These are phyloP conservation scores for Mucor sp. DNA, from an alignment of 371 early-diverging fungal genomes.

Conservation along the genomic window DNA sequence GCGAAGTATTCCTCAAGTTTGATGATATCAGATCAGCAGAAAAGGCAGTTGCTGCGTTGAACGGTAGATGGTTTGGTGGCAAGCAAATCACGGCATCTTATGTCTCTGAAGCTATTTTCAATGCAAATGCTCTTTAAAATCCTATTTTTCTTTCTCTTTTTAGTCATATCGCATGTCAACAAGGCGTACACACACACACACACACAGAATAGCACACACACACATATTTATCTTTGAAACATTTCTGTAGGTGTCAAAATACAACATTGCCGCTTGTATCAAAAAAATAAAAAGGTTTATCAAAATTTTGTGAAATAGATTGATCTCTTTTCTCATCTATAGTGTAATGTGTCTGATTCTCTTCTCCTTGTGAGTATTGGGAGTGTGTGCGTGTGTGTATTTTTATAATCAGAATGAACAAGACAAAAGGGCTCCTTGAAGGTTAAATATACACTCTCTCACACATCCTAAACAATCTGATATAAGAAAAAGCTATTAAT, in stretches of 20 bases:
- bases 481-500: background rate
- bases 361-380: background rate
- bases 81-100: slow-evolving; percentile 69
- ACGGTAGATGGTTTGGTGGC: slow-evolving; percentile 85
- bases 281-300: background rate
- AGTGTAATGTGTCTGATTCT: background rate
- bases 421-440: background rate
- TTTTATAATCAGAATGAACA: background rate
- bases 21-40: slow-evolving; percentile 65
- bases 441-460: background rate
- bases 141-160: background rate
- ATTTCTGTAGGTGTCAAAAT: background rate
- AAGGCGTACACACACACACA: background rate
- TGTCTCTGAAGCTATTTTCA: slow-evolving; percentile 72
- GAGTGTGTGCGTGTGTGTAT: background rate
- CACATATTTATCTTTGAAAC: background rate
- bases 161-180: background rate
- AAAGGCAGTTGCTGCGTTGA: slow-evolving; percentile 66
- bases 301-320: background rate
- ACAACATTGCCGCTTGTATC: background rate
- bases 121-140: slow-evolving; percentile 53
- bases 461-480: background rate
- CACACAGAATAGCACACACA: background rate
- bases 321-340: background rate
- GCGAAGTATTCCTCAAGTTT: slow-evolving; percentile 87